A percentile compares a stretch with the other conserved stretches of the same genome.
phyloP scores from a whole-genome alignment of 2,329 filamentous ascomycete genomes.

The Drechslera avenae region DNA sequence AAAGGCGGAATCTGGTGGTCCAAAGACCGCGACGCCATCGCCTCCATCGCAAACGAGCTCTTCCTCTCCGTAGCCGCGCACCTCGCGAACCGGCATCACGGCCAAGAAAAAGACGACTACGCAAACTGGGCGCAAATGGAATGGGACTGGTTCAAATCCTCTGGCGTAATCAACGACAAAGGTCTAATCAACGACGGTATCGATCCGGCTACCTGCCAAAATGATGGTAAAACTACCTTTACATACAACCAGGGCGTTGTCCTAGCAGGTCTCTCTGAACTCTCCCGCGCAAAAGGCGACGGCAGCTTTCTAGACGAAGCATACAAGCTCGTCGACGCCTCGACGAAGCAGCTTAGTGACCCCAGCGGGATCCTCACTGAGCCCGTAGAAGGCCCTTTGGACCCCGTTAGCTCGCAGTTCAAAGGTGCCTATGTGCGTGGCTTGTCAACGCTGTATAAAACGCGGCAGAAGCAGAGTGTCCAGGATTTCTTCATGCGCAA shows the following conservation, averaged over 20 bases:
- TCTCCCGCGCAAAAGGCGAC: conserved; percentile 53
- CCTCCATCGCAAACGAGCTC: conserved; percentile 64
- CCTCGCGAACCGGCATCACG: conserved; percentile 57
- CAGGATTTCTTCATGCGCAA: conserved; percentile 42
- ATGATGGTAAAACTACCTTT: conserved; percentile 59
- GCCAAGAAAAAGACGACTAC: conserved; percentile 48
- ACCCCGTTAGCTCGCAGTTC: conserved; percentile 42
- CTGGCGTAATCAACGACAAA: conserved; percentile 59
- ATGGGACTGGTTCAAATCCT: conserved; percentile 59
- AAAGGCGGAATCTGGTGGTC: conserved; percentile 62
- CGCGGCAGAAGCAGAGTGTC: conserved; percentile 28
- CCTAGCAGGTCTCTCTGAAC: conserved; percentile 61
- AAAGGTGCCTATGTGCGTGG: conserved; percentile 48
- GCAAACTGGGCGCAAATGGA: conserved; percentile 57
- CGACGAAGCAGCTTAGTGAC: conserved; percentile 31
- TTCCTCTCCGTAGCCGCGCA: conserved; percentile 61
- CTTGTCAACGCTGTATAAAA: conserved; percentile 35
- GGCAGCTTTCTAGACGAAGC: conserved; percentile 31
- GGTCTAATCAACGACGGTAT: conserved; percentile 62
- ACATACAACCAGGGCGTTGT: conserved; percentile 66
- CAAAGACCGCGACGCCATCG: conserved; percentile 59
- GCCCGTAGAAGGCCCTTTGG: conserved; percentile 24
- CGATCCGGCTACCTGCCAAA: conserved; percentile 54
- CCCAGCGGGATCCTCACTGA: conserved; percentile 43
- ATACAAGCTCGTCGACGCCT: conserved; percentile 34